These are phyloP conservation scores for Diaporthe humulicola DNA, from an alignment of 2,329 filamentous ascomycete genomes.

Conservation along the genomic window DNA sequence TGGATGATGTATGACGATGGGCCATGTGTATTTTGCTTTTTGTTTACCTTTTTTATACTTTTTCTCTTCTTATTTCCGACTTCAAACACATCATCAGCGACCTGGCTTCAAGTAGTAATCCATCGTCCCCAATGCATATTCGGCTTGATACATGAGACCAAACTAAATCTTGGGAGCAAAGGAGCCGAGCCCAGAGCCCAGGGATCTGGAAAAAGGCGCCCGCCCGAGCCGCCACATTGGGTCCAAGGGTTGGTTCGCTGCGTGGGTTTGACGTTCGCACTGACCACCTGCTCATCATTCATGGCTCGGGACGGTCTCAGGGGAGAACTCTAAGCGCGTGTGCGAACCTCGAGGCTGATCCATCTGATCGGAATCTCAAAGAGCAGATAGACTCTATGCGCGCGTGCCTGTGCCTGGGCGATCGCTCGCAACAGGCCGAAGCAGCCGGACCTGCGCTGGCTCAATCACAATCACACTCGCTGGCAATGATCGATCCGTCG, in stretches of 20 bases:
- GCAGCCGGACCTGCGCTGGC: conserved; percentile 2
- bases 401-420: conserved; percentile 6
- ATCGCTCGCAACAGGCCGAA: conserved; percentile 11
- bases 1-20: not conserved
- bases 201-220: conserved; percentile 5
- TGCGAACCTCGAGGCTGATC: not conserved
- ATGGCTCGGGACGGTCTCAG: not conserved
- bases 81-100: not conserved
- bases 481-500: not conserved
- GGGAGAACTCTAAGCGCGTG: not conserved
- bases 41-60: not conserved
- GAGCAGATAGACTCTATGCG: not conserved
- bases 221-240: conserved; percentile 18
- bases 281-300: conserved; percentile 29
- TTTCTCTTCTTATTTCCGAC: not conserved
- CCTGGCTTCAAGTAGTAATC: not conserved
- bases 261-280: conserved; percentile 12
- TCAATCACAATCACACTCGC: not conserved
- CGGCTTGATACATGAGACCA: not conserved
- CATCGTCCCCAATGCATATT: not conserved
- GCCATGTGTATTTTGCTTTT: not conserved
- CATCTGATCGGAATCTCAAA: not conserved
- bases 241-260: not conserved
- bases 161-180: not conserved
- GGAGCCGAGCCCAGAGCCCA: not conserved